Base-by-base conservation (phyloP, 176 grass and related monocot genomes). In the Lolium rigidum region DNA sequence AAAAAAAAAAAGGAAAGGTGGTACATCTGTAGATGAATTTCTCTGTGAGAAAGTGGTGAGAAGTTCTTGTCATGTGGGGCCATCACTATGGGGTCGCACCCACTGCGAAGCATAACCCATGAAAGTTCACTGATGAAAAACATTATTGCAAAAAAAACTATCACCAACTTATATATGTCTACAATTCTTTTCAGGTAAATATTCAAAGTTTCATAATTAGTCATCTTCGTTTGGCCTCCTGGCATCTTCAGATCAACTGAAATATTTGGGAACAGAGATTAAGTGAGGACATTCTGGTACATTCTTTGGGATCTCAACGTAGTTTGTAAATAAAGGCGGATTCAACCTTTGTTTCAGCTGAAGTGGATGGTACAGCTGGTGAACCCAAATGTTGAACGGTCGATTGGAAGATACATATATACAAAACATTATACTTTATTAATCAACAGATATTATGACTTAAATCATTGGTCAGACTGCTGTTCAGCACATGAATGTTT, bases 181-280 rank as follows among this genome's bases (percentile, higher is more conserved):
- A 63, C 17, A 49, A 70, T 25, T 13, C 39, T 43, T 70, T 70
- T 70, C 60, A 82, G 59, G 48, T 82, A 77, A 82, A 56, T 21
- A 61, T 77, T 87, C 59, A 14, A 18, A 39, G 63, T 69, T 47
- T 66, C 43, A 83, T 49, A 25, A 76, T 60, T 43, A 59, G 79
- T 69, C 78, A 72, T 73, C 52, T 76, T 70, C 70, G 73, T 85
- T 79, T 81, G 83, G 11, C 50, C 70, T 77, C 26, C 25, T 68
- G 49, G 68, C 67, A 14, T 83, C 25, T 76, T 84, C 66, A 76
- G 74, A 83, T 86, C 83, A 52, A 66, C 54, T 56, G 70, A 70
- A 83, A 63, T 81, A 70, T 78, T 61, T 78, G 28, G 81, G 28
- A 25, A 79, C 1, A 38, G 87, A 74, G 68, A 87, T 63, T 10